Evolutionary conservation across 345 rosid genomes (phyloP).

Genomic region (Linum trigynum): DNA sequence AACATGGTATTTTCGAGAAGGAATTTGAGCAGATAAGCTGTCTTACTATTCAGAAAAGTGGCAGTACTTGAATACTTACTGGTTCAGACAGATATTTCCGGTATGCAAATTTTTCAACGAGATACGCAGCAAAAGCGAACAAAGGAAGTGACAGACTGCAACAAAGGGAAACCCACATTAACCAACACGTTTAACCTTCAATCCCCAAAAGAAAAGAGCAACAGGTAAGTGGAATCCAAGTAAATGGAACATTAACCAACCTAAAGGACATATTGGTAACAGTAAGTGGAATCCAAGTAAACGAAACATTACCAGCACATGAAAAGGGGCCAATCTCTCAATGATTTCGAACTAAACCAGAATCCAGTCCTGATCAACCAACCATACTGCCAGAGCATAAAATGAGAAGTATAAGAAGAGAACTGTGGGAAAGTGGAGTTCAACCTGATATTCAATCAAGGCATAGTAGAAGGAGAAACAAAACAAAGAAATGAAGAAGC

Average conservation of each 20-base stretch:
- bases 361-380: constrained; percentile 82
- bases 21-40: not conserved
- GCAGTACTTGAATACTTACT: constrained; percentile 37
- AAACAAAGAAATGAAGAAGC: too few relatives aligned
- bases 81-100: constrained; percentile 43
- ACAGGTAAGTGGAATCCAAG: not conserved
- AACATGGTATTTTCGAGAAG: not conserved
- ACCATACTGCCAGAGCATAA: constrained; percentile 60
- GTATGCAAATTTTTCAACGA: constrained; percentile 66
- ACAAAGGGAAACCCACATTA: constrained; percentile 9
- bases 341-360: constrained; percentile 84
- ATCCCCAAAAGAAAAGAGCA: not conserved
- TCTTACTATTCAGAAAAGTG: too few relatives aligned
- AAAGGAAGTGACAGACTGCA: constrained; percentile 76
- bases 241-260: constrained; percentile 1
- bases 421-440: not conserved
- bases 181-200: not conserved
- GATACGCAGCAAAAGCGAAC: constrained; percentile 69
- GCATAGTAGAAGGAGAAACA: not conserved
- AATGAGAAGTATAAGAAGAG: not conserved
- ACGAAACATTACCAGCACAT: constrained; percentile 80
- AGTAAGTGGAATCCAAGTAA: not conserved
- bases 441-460: not conserved
- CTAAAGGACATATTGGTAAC: not conserved
- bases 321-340: constrained; percentile 95